Evolutionary conservation across 441 rosid genomes (phyloP).

Genomic region (Adansonia madagascariensis): DNA sequence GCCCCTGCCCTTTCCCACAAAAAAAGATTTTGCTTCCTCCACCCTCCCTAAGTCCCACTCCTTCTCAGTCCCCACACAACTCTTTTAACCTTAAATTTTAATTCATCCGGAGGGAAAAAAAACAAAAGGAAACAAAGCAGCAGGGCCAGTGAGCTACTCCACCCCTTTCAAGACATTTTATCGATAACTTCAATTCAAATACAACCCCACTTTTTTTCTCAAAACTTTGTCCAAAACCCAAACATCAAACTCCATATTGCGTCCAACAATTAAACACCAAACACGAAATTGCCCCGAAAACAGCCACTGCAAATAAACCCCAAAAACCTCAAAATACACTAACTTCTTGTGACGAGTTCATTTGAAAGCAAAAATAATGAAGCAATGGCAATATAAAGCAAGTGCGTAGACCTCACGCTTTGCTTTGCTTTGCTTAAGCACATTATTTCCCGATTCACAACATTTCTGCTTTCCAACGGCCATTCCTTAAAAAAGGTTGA

Average conservation of each 20-base stretch:
- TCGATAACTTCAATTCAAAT: neutral
- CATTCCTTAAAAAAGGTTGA: slow-evolving; percentile 23
- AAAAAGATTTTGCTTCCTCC: no score
- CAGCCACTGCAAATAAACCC: neutral
- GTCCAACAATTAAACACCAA: slow-evolving; percentile 18
- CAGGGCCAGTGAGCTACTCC: neutral
- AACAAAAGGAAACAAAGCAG: neutral
- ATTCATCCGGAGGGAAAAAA: slow-evolving; percentile 10
- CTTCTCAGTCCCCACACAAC: slow-evolving; percentile 7
- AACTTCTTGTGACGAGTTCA: neutral
- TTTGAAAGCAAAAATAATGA: neutral
- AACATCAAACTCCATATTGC: neutral
- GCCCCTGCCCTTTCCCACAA: no score
- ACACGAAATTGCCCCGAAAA: neutral
- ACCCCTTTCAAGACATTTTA: neutral
- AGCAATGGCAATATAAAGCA: neutral
- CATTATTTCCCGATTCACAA: slow-evolving; percentile 32
- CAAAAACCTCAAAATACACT: neutral
- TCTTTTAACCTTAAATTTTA: neutral
- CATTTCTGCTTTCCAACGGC: slow-evolving; percentile 50
- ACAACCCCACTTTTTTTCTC: neutral
- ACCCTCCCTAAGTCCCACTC: neutral
- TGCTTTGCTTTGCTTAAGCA: neutral
- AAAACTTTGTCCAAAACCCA: neutral
- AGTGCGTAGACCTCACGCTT: no score